Conservation (phyloP, 169 alveolate genomes). For the Plasmodium gonderi region DNA sequence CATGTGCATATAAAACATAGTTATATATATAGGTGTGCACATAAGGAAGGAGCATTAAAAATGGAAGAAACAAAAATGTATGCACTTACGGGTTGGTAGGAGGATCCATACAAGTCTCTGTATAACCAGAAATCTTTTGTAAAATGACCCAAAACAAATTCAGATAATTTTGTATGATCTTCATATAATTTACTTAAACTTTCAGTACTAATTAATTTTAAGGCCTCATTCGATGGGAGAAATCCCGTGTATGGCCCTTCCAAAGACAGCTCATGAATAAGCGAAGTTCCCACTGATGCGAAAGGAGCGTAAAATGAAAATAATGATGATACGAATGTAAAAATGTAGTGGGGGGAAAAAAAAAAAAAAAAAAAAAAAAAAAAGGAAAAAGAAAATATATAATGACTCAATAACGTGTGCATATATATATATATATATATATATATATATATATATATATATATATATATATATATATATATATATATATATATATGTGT, state of each 20-base stretch:
- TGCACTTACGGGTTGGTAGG: conserved; percentile 80
- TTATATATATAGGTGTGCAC: not conserved
- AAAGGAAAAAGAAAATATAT: not conserved
- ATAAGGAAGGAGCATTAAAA: too few species aligned
- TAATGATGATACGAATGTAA: not conserved
- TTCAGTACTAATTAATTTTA: conserved; percentile 62
- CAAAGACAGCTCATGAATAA: conserved; percentile 82
- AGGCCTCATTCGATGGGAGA: conserved; percentile 80
- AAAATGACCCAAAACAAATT: conserved; percentile 82
- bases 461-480: too few species aligned
- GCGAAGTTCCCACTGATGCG: conserved; percentile 76
- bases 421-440: too few species aligned
- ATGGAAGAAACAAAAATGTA: too few species aligned
- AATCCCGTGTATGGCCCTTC: conserved; percentile 88
- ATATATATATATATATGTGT: too few species aligned
- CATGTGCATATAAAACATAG: not conserved
- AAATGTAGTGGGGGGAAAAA: not conserved
- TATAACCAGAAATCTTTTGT: conserved; percentile 81
- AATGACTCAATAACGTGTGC: not conserved
- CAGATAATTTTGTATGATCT: conserved; percentile 67
- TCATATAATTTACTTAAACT: conserved; percentile 52
- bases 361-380: not conserved
- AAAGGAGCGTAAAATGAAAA: not conserved
- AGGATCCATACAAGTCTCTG: conserved; percentile 84
- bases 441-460: too few species aligned